Evolutionary conservation across 2,329 filamentous ascomycete genomes (phyloP), one percentile per base, ranked within the genome.

Genomic region (Arthrinium phaeospermum): DNA sequence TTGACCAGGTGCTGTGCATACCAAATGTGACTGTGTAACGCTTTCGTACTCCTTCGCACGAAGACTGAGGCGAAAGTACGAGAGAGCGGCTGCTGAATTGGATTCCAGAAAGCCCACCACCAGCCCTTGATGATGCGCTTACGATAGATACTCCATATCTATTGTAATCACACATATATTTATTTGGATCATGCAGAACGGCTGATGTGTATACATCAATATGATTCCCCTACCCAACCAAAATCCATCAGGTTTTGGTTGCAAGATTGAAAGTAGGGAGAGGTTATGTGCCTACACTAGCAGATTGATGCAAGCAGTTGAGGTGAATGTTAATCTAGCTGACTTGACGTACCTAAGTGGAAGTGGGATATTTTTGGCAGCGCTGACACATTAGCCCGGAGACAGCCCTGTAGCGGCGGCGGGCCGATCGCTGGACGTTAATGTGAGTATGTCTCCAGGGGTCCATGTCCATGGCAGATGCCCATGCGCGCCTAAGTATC

Each of bases 381-480:
- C 57, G 19, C 34, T 37, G 57, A 41, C 34, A 64, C 34, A 41
- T 64, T 64, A 64, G 57, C 30, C 57, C 34, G 34, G n/a, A 64
- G 57, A 16, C 57, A 64, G 34, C 57, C 57, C 57, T 64, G 57
- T 64, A 64, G 57, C 57, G 34, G 57, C 34, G 57, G 57, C 57
- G 57, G 57, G 57, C 57, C 57, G 57, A 64, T 64, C 57, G 57
- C 34, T 64, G 30, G 57, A 64, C 57, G 30, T n/a, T 13, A n/a
- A 30, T 57, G 51, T 30, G 27, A 57, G 57, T 37, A 64, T 41
- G 41, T 41, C 27, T 64, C 34, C 57, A 64, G 57, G 57, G 57
- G 57, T 41, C 57, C 57, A n/a, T 64, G 57, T 61, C 53, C 53
- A 61, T 30, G 27, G 27, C 27, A 30, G 4, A 30, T 61, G 53